Evolutionary conservation across 2,329 filamentous ascomycete species (phyloP).

Genomic region (Ophioceras dolichostomum): DNA sequence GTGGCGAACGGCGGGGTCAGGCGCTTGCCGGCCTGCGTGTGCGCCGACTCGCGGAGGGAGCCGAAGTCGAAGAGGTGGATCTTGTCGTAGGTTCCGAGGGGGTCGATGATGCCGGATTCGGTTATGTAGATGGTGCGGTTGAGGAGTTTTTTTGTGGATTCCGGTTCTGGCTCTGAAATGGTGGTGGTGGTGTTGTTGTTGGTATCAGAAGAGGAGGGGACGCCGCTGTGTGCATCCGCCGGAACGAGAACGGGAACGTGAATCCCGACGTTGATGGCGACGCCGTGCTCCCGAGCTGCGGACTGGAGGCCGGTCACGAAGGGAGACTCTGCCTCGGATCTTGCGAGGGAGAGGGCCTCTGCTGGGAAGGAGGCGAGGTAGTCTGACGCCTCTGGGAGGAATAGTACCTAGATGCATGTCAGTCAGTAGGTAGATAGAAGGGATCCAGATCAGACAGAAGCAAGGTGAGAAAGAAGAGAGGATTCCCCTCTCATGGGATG

Average conservation of each 20-base stretch:
- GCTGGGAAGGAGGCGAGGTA: slow-evolving; percentile 64
- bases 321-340: slow-evolving; percentile 48
- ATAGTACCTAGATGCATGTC: slow-evolving; percentile 71
- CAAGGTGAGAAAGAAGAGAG: neutral
- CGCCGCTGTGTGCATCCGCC: no score
- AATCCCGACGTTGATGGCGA: slow-evolving; percentile 78
- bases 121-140: slow-evolving; percentile 43
- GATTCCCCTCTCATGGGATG: no score
- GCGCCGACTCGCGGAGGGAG: slow-evolving; percentile 26
- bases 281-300: slow-evolving; percentile 47
- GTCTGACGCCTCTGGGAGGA: slow-evolving; percentile 85
- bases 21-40: slow-evolving; percentile 14
- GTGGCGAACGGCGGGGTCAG: slow-evolving; percentile 56
- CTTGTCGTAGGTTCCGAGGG: slow-evolving; percentile 59
- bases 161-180: no score
- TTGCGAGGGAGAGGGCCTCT: slow-evolving; percentile 60
- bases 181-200: neutral
- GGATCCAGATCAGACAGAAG: slow-evolving; percentile 6
- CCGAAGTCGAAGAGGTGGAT: slow-evolving; percentile 76
- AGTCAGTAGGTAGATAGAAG: no score
- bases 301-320: slow-evolving; percentile 68
- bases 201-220: neutral
- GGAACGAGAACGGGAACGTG: slow-evolving; percentile 53
- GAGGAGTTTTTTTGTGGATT: slow-evolving; percentile 25
- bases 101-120: slow-evolving; percentile 26